Evolutionary conservation across 1,139 yeast genomes (phyloP), one percentile per base, ranked within the genome.

Genomic region (Protomyces inundatus): DNA sequence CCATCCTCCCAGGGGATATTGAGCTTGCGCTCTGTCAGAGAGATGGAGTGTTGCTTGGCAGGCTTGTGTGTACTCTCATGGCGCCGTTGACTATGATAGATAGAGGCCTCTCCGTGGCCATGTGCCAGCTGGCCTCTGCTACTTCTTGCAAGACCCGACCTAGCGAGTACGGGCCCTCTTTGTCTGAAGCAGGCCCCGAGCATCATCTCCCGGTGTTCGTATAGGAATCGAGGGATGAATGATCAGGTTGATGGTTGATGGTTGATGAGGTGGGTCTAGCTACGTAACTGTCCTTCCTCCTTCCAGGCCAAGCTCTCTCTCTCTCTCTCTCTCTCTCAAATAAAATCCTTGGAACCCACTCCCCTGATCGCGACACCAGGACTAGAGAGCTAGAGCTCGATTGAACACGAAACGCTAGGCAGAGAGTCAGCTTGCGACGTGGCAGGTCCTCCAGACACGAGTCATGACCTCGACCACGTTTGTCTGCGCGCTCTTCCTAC

Each of bases 1-100:
- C 76, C 76, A 30, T 58, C 62, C 30, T 67, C 68, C 76, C 77
- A 75, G 32, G 70, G 70, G 23, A 75, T 69, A 51, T 66, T 66
- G 33, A 75, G 73, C 58, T 72, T 70, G 33, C 69, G 65, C 34
- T 67, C 67, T 65, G 73, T 75, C 61, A 68, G 71, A 9, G 68
- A 64, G n/a, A 69, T 59, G 37, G 68, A 68, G 48, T 68, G 70
- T 42, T 67, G 69, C 50, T 48, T 54, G 12, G 64, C 54, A 4
- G 64, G 64, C 32, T 16, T 14, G 32, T 42, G 32, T 14, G 48
- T 42, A 16, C 32, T 42, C 23, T 42, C 32, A 3, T 9, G 32
- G 9, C 48, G 23, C 32, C 32, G 32, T 16, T 42, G 48, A 3
- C 16, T 14, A 39, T 23, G 23, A 23, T 23, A 23, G 23, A 23